Evolutionary conservation across 805 yeast species (phyloP), one percentile per base, ranked within the genome.

Genomic region (Pichia ethanolica): DNA sequence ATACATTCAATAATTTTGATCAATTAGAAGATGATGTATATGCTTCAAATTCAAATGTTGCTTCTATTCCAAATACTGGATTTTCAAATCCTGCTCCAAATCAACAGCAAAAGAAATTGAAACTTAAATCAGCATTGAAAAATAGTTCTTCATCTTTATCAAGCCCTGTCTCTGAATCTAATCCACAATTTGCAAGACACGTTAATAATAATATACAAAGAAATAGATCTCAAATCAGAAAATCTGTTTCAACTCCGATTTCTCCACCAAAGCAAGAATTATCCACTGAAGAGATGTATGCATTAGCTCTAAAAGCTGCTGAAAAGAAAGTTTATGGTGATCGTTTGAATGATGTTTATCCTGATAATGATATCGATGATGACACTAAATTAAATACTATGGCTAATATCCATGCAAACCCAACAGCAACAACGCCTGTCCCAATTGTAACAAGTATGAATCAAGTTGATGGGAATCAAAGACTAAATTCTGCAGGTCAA

Each of bases 241-340:
- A 42, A 8, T 7, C 39, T 13, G 30, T 33, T 2, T 32, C 27
- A 11, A 10, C 38, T 7, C 38, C 45, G 5, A 11, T 12, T 36
- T 20, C 35, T 34, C 30, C 26, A 42, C 26, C 12, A 8, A 47
- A 37, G 7, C 39, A 39, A 2, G 44, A 56, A 40, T 55, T 63
- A 39, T 61, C 77, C 30, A 74, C 74, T 27, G 76, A 72, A 39
- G 83, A 80, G 53, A 68, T 79, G 70, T 81, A 81, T 56, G 71
- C 70, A 25, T 67, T 67, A 54, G 86, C 86, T 0, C 68, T 74
- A 52, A 75, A 74, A 53, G 74, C 76, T 12, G 86, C 87, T 0
- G 67, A 72, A 60, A 72, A 70, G 51, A 78, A 71, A 50, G 85
- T 81, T 1, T 79, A 79, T 57, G 83, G 82, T 6, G 68, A 64